Evolutionary conservation across 2,329 filamentous ascomycete genomes (phyloP), one percentile per base, ranked within the genome.

Genomic region (Dendrostoma leiphaemia): DNA sequence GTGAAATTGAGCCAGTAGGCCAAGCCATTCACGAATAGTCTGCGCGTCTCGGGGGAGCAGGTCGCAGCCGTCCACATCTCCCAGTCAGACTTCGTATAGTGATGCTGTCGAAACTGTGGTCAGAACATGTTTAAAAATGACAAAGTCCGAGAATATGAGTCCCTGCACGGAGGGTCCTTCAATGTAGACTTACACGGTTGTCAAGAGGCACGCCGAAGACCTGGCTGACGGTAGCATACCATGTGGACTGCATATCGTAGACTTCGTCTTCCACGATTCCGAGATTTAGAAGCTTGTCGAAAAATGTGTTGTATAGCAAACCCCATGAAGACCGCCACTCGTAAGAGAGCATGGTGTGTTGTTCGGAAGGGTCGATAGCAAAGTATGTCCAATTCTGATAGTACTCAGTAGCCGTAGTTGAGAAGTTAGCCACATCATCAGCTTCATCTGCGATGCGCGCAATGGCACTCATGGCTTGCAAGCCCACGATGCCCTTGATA

Each of bases 301-400:
- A 85, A 69, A 85, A 91, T 19, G 90, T 76, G 60, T 88, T 89
- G 71, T 91, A 91, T 24, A 90, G 76, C 0, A 86, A 89, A 3
- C 87, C 90, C 87, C 88, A 91, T 53, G 85, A 89, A 15, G 87
- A 86, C 60, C 86, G 85, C 86, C 86, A 90, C 64, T 88, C 78
- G 68, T 91, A 91, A 2, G 88, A 83, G 17, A 91, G 74, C 65
- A 90, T 89, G 21, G 86, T 85, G 65, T 90, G 86, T 0, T 81
- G 80, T 38, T 80, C 79, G 61, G 90, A 86, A 31, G 85, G 78
- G 12, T 84, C 85, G 65, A 89, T 82, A 49, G 81, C 86, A 56
- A 79, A 81, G 45, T 82, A 76, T 64, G 88, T 79, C 88, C 88
- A 92, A 63, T 88, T 85, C 53, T 78, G 73, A 60, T 91, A 80